Evolutionary conservation across 345 rosid species (phyloP).

Genomic region (Euphorbia tirucalli): DNA sequence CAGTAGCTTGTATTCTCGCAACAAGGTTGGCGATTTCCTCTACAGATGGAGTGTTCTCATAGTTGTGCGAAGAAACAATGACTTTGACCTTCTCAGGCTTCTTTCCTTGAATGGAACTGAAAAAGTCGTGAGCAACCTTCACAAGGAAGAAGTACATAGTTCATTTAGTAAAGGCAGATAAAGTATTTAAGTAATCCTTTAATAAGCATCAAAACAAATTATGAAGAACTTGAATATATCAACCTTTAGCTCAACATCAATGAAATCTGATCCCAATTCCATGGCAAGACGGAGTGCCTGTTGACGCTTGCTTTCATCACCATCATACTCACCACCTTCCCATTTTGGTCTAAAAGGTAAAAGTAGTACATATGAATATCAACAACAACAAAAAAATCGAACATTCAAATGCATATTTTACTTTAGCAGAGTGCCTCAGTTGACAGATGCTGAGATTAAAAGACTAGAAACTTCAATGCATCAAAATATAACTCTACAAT

Average conservation of each 20-base stretch:
- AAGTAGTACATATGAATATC: conserved; percentile 10
- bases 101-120: conserved; percentile 41
- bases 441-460: too few species aligned
- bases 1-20: conserved; percentile 56
- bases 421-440: background rate
- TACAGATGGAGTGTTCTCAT: conserved; percentile 44
- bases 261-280: conserved; percentile 55
- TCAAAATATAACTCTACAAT: background rate
- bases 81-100: conserved; percentile 45
- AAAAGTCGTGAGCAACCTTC: conserved; percentile 56
- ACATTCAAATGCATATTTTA: background rate
- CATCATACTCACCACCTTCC: conserved; percentile 68
- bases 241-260: conserved; percentile 67
- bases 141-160: conserved; percentile 14
- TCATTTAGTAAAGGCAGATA: conserved; percentile 8
- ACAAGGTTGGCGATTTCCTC: conserved; percentile 53
- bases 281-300: conserved; percentile 45
- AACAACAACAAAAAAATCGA: background rate
- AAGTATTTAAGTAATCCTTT: conserved; percentile 1
- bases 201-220: background rate
- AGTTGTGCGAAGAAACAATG: conserved; percentile 66
- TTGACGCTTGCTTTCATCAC: conserved; percentile 43
- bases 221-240: background rate
- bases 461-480: background rate
- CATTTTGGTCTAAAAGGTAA: conserved; percentile 45